Conservation (phyloP, 1,139 yeast species). For the Geotrichum australiense region DNA sequence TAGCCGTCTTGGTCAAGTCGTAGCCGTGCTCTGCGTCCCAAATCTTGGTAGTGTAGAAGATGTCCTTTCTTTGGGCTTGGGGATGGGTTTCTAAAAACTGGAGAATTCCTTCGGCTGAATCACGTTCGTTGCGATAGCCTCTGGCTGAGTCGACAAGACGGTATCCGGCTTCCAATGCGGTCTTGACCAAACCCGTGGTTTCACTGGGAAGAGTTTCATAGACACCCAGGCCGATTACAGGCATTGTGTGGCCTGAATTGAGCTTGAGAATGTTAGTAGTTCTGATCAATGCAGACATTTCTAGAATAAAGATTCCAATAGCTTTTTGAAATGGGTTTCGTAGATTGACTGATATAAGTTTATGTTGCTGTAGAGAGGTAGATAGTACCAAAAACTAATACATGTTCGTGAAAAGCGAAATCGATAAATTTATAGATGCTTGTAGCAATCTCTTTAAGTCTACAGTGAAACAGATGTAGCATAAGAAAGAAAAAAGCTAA, state of each 20-base stretch:
- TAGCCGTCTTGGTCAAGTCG: constrained; percentile 48
- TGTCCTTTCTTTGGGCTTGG: constrained; percentile 36
- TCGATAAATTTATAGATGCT: no score
- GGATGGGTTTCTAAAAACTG: constrained; percentile 38
- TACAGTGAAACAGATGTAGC: no score
- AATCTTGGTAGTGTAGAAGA: constrained; percentile 67
- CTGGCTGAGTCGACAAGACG: constrained; percentile 64
- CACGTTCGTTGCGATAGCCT: constrained; percentile 51
- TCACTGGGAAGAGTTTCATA: constrained; percentile 41
- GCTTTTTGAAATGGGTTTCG: no score
- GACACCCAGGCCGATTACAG: constrained; percentile 54
- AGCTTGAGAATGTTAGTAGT: no score
- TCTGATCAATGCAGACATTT: no score
- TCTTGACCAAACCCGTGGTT: constrained; percentile 40
- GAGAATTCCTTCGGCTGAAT: constrained; percentile 45
- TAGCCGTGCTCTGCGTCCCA: constrained; percentile 54
- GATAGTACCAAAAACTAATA: no score
- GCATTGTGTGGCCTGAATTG: constrained; percentile 35
- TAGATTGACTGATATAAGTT: no score
- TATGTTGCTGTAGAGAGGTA: no score
- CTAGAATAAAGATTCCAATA: no score
- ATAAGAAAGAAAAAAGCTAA: no score
- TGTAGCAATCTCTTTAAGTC: no score
- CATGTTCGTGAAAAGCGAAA: no score
- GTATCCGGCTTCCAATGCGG: constrained; percentile 57